Evolutionary conservation across 2,329 filamentous ascomycete species (phyloP).

Genomic region (Trichoderma gracile): DNA sequence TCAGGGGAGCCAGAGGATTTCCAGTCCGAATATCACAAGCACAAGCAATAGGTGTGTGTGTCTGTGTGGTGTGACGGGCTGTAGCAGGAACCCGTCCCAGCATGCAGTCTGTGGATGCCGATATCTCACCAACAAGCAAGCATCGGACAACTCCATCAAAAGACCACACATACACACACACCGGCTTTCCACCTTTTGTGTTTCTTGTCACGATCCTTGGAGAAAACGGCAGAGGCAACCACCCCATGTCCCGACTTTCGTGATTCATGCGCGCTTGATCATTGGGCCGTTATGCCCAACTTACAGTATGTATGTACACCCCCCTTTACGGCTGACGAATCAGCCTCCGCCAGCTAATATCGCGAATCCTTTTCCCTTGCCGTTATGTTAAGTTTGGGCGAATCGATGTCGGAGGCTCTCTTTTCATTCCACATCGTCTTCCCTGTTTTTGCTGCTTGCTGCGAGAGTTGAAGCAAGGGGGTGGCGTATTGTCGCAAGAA

Average conservation of each 20-base stretch:
- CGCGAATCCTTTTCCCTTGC: neutral
- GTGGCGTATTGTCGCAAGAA: too few relatives aligned
- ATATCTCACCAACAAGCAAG: conserved; percentile 1
- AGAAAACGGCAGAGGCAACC: too few relatives aligned
- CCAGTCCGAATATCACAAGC: too few relatives aligned
- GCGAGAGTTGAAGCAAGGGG: too few relatives aligned
- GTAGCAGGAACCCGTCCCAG: neutral
- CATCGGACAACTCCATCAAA: neutral
- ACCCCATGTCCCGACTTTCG: neutral
- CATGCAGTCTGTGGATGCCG: neutral
- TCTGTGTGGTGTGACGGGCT: neutral
- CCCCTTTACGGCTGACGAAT: conserved; percentile 23
- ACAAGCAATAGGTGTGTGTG: too few relatives aligned
- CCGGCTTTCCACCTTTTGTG: neutral
- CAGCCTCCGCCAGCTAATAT: conserved; percentile 3
- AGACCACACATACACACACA: neutral
- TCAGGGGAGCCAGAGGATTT: too few relatives aligned
- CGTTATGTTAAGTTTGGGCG: neutral
- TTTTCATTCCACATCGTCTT: too few relatives aligned
- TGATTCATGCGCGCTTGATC: too few relatives aligned
- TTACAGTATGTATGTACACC: neutral
- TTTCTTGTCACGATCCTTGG: neutral
- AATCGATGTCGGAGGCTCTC: too few relatives aligned
- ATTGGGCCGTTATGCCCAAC: conserved; percentile 2
- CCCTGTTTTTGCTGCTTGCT: too few relatives aligned